Percentiles rank a stretch among this genome's conserved stretches.
Conservation (phyloP, 768 basidiomycete genomes). For the Fomitopsis serialis region DNA sequence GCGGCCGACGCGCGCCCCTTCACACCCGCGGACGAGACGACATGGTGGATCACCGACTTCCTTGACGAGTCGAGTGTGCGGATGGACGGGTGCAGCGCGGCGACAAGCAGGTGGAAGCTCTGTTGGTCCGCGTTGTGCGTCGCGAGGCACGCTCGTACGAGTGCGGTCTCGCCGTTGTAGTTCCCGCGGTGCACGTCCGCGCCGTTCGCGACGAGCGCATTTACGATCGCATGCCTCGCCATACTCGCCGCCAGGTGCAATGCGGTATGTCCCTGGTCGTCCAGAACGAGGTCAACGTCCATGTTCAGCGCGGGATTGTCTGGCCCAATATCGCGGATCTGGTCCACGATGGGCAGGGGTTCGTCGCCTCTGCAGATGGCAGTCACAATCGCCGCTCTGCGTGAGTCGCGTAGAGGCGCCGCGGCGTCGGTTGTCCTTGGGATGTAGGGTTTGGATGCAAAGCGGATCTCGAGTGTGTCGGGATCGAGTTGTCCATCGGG, state of each 20-base stretch:
- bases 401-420: slow-evolving; percentile 41
- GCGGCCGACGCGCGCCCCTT: slow-evolving; percentile 82
- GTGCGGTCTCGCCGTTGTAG: slow-evolving; percentile 88
- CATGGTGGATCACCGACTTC: slow-evolving; percentile 87
- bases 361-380: slow-evolving; percentile 70
- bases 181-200: slow-evolving; percentile 92
- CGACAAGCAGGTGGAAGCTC: slow-evolving; percentile 62
- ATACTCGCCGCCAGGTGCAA: slow-evolving; percentile 91
- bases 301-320: slow-evolving; percentile 27
- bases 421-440: slow-evolving; percentile 49
- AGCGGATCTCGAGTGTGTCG: slow-evolving; percentile 47
- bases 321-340: slow-evolving; percentile 59
- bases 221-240: slow-evolving; percentile 61
- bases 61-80: slow-evolving; percentile 84
- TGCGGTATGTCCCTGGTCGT: slow-evolving; percentile 92
- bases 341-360: slow-evolving; percentile 51
- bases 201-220: slow-evolving; percentile 66
- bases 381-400: slow-evolving; percentile 58
- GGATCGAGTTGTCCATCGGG: slow-evolving; percentile 34
- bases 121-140: slow-evolving; percentile 81
- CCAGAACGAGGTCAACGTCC: slow-evolving; percentile 82
- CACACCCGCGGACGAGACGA: slow-evolving; percentile 85
- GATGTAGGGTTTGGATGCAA: slow-evolving; percentile 60
- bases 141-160: slow-evolving; percentile 87
- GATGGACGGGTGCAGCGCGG: slow-evolving; percentile 64